phyloP scores from a whole-genome alignment of 2,329 filamentous ascomycete species.

The Xylaria digitata region DNA sequence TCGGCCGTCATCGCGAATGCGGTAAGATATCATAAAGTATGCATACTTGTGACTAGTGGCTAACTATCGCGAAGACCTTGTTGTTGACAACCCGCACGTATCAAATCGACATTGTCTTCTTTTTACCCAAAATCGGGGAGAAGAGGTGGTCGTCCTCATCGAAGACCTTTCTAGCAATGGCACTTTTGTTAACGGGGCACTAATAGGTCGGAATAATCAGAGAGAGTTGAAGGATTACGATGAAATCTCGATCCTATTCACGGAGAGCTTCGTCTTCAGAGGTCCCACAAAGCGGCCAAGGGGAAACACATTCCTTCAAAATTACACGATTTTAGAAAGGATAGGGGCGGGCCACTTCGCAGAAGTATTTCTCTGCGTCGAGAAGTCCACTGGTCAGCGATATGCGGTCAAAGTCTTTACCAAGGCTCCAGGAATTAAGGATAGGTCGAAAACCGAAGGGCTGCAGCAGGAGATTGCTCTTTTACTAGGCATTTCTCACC shows the following conservation, averaged over 20 bases:
- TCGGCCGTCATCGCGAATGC: constrained; percentile 93
- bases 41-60: too few species aligned
- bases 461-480: constrained; percentile 96
- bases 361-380: constrained; percentile 89
- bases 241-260: constrained; percentile 86
- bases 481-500: constrained; percentile 95
- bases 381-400: constrained; percentile 82
- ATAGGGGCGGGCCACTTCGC: constrained; percentile 96
- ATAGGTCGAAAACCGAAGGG: constrained; percentile 84
- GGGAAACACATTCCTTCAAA: too few species aligned
- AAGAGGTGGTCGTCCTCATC: constrained; percentile 76
- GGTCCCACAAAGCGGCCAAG: constrained; percentile 89
- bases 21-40: constrained; percentile 64
- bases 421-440: constrained; percentile 82
- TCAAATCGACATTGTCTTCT: constrained; percentile 86
- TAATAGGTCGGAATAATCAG: constrained; percentile 91
- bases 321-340: constrained; percentile 66
- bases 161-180: constrained; percentile 97
- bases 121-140: constrained; percentile 70
- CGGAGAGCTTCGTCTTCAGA: constrained; percentile 88
- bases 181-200: constrained; percentile 92
- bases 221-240: constrained; percentile 90
- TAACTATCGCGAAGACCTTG: constrained; percentile 65
- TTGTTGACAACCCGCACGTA: constrained; percentile 79
- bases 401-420: constrained; percentile 97